Conservation (phyloP, 345 rosid species). For the Melaleuca alternifolia region DNA sequence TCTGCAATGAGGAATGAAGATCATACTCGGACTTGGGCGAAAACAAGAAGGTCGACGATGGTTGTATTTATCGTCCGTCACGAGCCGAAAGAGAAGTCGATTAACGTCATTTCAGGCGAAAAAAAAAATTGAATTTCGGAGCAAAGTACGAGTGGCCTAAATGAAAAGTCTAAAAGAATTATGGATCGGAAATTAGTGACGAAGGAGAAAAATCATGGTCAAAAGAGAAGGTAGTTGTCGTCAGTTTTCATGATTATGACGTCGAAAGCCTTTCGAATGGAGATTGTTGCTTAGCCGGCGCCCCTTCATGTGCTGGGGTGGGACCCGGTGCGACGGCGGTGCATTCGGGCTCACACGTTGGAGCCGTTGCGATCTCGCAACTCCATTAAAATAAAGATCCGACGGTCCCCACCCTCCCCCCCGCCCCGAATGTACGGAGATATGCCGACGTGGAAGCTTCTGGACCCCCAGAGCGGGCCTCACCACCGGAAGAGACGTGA, state of each 20-base stretch:
- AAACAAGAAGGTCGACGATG: neutral
- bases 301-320: neutral
- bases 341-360: conserved; percentile 16
- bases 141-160: neutral
- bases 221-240: neutral
- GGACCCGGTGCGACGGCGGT: neutral
- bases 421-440: neutral
- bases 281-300: neutral
- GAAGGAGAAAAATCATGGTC: neutral
- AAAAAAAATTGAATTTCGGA: neutral
- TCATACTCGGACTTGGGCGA: neutral
- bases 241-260: neutral
- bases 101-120: neutral
- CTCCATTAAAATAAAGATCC: neutral
- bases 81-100: neutral
- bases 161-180: neutral
- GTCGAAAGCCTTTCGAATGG: neutral
- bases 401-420: neutral
- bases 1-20: neutral
- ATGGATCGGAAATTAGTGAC: neutral
- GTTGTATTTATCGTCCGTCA: too few relatives aligned
- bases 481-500: neutral
- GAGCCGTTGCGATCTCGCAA: neutral
- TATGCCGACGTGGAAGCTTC: conserved; percentile 10
- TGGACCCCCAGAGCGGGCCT: neutral